phyloP scores from a whole-genome alignment of 1,139 yeast genomes.

The Suhomyces kunorum region DNA sequence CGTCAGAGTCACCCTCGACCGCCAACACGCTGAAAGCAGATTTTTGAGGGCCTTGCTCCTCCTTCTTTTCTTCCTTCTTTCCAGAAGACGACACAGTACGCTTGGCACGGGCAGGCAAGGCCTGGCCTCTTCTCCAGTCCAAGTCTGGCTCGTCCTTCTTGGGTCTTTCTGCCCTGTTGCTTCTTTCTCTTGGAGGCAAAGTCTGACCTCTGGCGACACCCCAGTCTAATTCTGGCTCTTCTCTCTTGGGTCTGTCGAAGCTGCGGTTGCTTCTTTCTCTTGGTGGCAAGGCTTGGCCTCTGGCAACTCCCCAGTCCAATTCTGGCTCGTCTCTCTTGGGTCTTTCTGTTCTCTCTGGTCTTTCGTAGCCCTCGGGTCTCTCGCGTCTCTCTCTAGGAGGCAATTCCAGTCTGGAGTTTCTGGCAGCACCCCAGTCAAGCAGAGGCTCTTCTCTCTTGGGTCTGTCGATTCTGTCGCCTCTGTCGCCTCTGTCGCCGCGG shows the following conservation, averaged over 20 bases:
- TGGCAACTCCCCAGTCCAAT: constrained; percentile 47
- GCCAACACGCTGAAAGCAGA: constrained; percentile 68
- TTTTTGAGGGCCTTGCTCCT: constrained; percentile 49
- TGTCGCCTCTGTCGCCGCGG: constrained; percentile 21
- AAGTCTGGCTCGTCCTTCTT: constrained; percentile 34
- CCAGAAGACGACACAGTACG: constrained; percentile 13
- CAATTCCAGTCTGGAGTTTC: constrained; percentile 37
- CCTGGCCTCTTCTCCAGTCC: constrained; percentile 37
- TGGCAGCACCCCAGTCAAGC: constrained; percentile 57
- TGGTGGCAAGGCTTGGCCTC: constrained; percentile 33
- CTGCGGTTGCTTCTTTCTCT: constrained; percentile 31
- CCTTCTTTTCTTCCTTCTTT: constrained; percentile 29
- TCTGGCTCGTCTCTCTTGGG: constrained; percentile 33
- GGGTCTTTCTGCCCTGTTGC: constrained; percentile 17
- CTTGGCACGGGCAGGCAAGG: constrained; percentile 28
- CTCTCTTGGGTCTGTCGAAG: constrained; percentile 44
- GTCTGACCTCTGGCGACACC: constrained; percentile 26
- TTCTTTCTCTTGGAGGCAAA: constrained; percentile 26
- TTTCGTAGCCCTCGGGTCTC: constrained; percentile 23
- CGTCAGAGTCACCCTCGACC: constrained; percentile 60
- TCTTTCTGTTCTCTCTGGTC: constrained; percentile 29
- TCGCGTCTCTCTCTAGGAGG: constrained; percentile 45
- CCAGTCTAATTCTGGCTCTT: constrained; percentile 61
- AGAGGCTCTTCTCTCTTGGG: constrained; percentile 37
- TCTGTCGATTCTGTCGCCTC: constrained; percentile 29